Conservation (phyloP, 1,139 yeast species). For the Nematodospora anomalae region DNA sequence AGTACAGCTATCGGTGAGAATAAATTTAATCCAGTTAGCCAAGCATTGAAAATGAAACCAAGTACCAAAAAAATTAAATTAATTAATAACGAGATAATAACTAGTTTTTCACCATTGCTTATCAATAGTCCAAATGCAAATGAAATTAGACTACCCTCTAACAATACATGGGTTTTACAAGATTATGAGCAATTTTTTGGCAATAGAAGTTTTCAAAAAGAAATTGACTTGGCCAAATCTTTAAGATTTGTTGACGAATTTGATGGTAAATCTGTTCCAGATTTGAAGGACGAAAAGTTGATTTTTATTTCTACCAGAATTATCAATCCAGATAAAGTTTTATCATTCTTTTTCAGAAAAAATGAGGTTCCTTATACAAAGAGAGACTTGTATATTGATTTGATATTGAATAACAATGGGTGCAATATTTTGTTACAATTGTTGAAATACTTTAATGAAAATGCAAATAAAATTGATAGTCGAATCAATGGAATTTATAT, state of each 20-base stretch:
- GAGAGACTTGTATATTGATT: slow-evolving; percentile 14
- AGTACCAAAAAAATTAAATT: slow-evolving; percentile 12
- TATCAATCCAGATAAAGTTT: slow-evolving; percentile 13
- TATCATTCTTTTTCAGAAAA: slow-evolving; percentile 8
- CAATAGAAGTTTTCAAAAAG: slow-evolving; percentile 9
- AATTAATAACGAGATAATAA: not conserved
- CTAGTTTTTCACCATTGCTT: slow-evolving; percentile 9
- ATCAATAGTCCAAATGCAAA: slow-evolving; percentile 6
- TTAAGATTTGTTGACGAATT: slow-evolving; percentile 11
- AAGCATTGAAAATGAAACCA: slow-evolving; percentile 11
- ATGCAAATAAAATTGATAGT: slow-evolving; percentile 1
- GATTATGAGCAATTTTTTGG: slow-evolving; percentile 17
- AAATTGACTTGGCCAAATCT: slow-evolving; percentile 12
- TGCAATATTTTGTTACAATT: slow-evolving; percentile 15
- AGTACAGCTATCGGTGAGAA: slow-evolving; percentile 3
- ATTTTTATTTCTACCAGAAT: slow-evolving; percentile 16
- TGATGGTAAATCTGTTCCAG: slow-evolving; percentile 2
- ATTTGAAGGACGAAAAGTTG: slow-evolving; percentile 9
- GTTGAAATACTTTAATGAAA: slow-evolving; percentile 10
- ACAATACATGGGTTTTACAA: slow-evolving; percentile 12
- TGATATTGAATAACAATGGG: slow-evolving; percentile 16
- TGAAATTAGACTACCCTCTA: slow-evolving; percentile 5
- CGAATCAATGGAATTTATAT: slow-evolving; percentile 10
- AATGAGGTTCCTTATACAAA: slow-evolving; percentile 1
- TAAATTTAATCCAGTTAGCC: slow-evolving; percentile 12